These are phyloP conservation scores for Endothia cerciana DNA, from an alignment of 2,329 filamentous ascomycete species.

Conservation along the genomic window DNA sequence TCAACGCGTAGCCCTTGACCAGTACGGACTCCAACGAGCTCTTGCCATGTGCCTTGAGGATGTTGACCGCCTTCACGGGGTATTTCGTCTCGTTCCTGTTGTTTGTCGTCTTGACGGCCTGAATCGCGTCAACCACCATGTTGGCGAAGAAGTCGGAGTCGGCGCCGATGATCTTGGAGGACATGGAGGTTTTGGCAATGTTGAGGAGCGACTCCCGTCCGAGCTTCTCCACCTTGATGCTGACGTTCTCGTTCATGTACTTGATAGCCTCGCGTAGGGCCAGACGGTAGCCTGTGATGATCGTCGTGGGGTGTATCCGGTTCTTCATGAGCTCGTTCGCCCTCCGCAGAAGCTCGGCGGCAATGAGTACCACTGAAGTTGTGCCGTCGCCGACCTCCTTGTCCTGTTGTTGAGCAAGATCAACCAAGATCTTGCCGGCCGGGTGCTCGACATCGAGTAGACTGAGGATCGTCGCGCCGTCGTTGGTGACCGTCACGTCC, in stretches of 20 bases:
- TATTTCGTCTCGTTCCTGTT: slow-evolving; percentile 92
- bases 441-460: slow-evolving; percentile 97
- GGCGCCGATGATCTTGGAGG: slow-evolving; percentile 95
- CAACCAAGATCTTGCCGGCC: slow-evolving; percentile 96
- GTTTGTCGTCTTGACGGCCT: slow-evolving; percentile 91
- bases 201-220: slow-evolving; percentile 88
- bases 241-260: slow-evolving; percentile 98
- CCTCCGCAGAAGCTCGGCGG: slow-evolving; percentile 88
- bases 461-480: slow-evolving; percentile 94
- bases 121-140: slow-evolving; percentile 96
- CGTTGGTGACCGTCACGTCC: slow-evolving; percentile 98
- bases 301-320: slow-evolving; percentile 98
- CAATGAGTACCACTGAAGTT: slow-evolving; percentile 96
- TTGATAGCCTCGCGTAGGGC: slow-evolving; percentile 95
- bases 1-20: slow-evolving; percentile 95
- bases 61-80: slow-evolving; percentile 98
- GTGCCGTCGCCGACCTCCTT: slow-evolving; percentile 99
- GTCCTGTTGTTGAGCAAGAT: slow-evolving; percentile 97
- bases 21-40: slow-evolving; percentile 84
- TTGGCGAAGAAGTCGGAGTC: slow-evolving; percentile 97
- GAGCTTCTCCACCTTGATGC: slow-evolving; percentile 90
- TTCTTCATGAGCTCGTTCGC: slow-evolving; percentile 99
- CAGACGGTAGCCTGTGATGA: slow-evolving; percentile 97
- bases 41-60: slow-evolving; percentile 98
- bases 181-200: slow-evolving; percentile 99